phyloP scores from a whole-genome alignment of 805 yeast genomes.

The Candida broadrunensis region DNA sequence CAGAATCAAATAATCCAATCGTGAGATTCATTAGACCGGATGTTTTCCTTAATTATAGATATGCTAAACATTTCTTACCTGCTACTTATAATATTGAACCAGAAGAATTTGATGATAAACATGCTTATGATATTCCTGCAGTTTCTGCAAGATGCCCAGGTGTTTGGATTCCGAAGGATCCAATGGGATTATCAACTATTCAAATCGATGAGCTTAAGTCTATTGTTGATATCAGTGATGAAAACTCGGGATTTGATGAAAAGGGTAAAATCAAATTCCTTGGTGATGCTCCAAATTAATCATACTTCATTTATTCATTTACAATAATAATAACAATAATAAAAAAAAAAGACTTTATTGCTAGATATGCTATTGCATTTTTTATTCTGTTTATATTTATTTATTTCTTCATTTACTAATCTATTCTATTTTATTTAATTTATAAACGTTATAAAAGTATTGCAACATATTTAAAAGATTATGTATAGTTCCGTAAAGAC shows the following conservation, averaged over 20 bases:
- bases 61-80: conserved; percentile 32
- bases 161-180: conserved; percentile 93
- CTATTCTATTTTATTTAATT: too few relatives aligned
- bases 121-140: conserved; percentile 78
- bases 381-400: too few relatives aligned
- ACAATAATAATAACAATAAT: too few relatives aligned
- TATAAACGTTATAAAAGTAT: too few relatives aligned
- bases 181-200: conserved; percentile 70
- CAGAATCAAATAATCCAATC: conserved; percentile 39
- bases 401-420: background rate
- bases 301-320: background rate
- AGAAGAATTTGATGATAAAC: conserved; percentile 44
- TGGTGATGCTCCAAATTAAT: conserved; percentile 31
- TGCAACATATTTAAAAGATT: too few relatives aligned
- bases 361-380: background rate
- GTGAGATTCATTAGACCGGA: conserved; percentile 58
- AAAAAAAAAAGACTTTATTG: too few relatives aligned
- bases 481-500: too few relatives aligned
- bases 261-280: conserved; percentile 30
- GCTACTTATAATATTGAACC: conserved; percentile 32
- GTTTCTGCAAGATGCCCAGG: conserved; percentile 64
- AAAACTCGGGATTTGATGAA: conserved; percentile 52
- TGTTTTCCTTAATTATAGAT: conserved; percentile 47
- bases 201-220: conserved; percentile 56
- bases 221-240: conserved; percentile 63